Percentiles rank a stretch among this genome's conserved stretches.
Conservation (phyloP, 140 eudicot species). For the Erigeron philadelphicus region DNA sequence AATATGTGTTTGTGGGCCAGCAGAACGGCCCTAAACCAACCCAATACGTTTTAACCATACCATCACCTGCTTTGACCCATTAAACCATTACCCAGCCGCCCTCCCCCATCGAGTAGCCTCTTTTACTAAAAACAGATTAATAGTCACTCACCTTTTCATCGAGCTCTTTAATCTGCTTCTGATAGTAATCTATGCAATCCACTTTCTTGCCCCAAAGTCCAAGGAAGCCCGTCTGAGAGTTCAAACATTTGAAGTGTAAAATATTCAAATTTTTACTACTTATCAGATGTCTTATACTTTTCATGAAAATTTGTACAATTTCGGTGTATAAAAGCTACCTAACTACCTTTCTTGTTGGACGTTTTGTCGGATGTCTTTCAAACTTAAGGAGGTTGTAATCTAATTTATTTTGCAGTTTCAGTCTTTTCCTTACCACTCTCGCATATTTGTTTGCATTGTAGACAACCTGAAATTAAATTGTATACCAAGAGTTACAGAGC, state of each 20-base stretch:
- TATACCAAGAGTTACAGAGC: not conserved
- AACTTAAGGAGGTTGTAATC: slow-evolving; percentile 49
- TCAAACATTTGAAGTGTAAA: not conserved
- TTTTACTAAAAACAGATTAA: not conserved
- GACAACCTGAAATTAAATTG: slow-evolving; percentile 36
- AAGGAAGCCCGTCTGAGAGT: slow-evolving; percentile 42
- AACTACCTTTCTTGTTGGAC: slow-evolving; percentile 48
- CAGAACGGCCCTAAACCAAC: too few relatives aligned
- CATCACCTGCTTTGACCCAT: too few relatives aligned
- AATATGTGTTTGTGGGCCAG: too few relatives aligned
- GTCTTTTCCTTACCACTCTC: slow-evolving; percentile 44
- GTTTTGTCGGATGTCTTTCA: slow-evolving; percentile 35
- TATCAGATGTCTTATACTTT: not conserved
- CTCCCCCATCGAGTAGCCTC: too few relatives aligned
- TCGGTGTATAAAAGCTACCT: slow-evolving; percentile 28
- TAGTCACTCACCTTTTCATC: slow-evolving; percentile 27
- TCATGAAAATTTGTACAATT: not conserved
- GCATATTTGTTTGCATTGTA: slow-evolving; percentile 65
- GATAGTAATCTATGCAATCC: slow-evolving; percentile 41
- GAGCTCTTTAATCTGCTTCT: slow-evolving; percentile 32
- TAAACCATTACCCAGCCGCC: too few relatives aligned
- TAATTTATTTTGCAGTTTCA: slow-evolving; percentile 43
- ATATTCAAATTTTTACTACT: not conserved
- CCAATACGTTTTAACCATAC: too few relatives aligned
- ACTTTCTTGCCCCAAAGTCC: slow-evolving; percentile 46